Evolutionary conservation across 2,329 filamentous ascomycete species (phyloP).

Genomic region (Paramyrothecium roridum): DNA sequence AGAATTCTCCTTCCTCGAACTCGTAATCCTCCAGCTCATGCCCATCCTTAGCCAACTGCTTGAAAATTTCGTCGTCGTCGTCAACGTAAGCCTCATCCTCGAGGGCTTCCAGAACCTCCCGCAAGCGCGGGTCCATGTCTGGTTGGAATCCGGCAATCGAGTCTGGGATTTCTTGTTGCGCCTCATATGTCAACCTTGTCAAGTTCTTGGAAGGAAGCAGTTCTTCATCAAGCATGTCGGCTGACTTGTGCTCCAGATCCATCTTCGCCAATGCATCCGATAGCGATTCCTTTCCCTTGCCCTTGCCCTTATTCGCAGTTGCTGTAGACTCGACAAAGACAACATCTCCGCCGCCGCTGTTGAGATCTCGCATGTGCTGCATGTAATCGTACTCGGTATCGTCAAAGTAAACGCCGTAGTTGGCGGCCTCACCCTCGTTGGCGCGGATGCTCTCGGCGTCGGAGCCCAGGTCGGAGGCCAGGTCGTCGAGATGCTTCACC

Average conservation of each 20-base stretch:
- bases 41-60: conserved; percentile 64
- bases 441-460: conserved; percentile 65
- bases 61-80: conserved; percentile 83
- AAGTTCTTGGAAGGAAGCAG: conserved; percentile 79
- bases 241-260: conserved; percentile 51
- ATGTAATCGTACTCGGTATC: conserved; percentile 98
- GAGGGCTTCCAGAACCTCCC: conserved; percentile 88
- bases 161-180: conserved; percentile 90
- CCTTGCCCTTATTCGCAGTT: conserved; percentile 65
- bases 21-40: conserved; percentile 75
- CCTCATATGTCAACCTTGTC: conserved; percentile 76
- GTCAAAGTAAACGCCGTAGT: conserved; percentile 90
- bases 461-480: conserved; percentile 71
- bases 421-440: conserved; percentile 95
- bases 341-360: conserved; percentile 65
- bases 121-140: conserved; percentile 91
- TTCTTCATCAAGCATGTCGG: conserved; percentile 66
- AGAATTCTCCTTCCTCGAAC: conserved; percentile 66
- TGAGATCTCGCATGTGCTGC: conserved; percentile 95
- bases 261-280: conserved; percentile 75
- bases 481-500: conserved; percentile 69
- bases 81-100: conserved; percentile 96
- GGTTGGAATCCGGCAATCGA: conserved; percentile 91
- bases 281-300: conserved; percentile 71
- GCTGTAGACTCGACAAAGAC: conserved; percentile 78